These are phyloP conservation scores for Hypoxylon sp. DNA, from an alignment of 2,329 filamentous ascomycete genomes.

Conservation along the genomic window DNA sequence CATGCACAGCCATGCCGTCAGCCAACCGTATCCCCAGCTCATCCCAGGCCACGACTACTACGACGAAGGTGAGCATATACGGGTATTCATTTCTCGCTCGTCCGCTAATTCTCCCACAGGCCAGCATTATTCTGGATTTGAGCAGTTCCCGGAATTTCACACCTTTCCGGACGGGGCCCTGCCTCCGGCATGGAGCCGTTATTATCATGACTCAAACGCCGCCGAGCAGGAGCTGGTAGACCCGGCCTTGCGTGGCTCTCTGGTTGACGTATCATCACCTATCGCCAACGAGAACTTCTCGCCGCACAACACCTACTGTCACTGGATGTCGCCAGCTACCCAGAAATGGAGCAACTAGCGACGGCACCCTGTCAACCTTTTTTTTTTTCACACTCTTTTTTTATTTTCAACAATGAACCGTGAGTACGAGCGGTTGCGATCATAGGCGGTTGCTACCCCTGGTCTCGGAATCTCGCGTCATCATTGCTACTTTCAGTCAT, in stretches of 20 bases:
- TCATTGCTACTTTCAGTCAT: conserved; percentile 3
- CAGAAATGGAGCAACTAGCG: conserved; percentile 43
- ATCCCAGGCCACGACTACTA: conserved; percentile 41
- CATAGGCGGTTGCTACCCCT: conserved; percentile 13
- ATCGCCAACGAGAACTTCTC: conserved; percentile 37
- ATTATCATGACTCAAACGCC: conserved; percentile 34
- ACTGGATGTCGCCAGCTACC: conserved; percentile 40
- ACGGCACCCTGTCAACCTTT: conserved; percentile 7
- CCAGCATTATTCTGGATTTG: conserved; percentile 39
- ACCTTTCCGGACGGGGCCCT: conserved; percentile 36
- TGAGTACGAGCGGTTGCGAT: conserved; percentile 12
- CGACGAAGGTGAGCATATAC: conserved; percentile 38
- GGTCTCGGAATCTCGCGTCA: conserved; percentile 4
- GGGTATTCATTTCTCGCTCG: not conserved
- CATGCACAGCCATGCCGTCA: conserved; percentile 34
- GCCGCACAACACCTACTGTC: conserved; percentile 36
- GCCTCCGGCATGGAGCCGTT: conserved; percentile 40
- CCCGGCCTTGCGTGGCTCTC: conserved; percentile 40
- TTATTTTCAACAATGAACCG: conserved; percentile 11
- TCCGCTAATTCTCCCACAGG: conserved; percentile 40
- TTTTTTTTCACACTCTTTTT: too few species aligned
- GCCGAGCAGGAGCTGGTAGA: conserved; percentile 44
- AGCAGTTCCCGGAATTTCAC: conserved; percentile 39
- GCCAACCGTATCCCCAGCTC: conserved; percentile 38
- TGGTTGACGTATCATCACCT: conserved; percentile 39